These are phyloP conservation scores for Alliaria petiolata DNA, from an alignment of 345 rosid species.

Conservation along the genomic window DNA sequence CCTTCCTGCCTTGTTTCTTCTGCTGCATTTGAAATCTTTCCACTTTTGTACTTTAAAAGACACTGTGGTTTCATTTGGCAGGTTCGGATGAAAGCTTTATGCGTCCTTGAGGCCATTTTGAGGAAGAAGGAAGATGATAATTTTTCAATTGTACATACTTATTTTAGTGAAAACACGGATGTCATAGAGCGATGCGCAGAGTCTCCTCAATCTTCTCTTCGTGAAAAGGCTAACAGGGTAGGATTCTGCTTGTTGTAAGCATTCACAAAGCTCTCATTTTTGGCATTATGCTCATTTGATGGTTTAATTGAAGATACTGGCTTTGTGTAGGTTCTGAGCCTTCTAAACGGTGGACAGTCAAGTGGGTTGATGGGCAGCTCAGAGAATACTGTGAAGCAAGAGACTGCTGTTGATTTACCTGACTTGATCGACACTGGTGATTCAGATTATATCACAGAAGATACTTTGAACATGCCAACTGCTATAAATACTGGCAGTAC, in stretches of 20 bases:
- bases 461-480: constrained; percentile 33
- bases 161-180: constrained; percentile 71
- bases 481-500: constrained; percentile 39
- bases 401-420: constrained; percentile 50
- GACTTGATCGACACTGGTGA: constrained; percentile 81
- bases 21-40: neutral
- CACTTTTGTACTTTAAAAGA: neutral
- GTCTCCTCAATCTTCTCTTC: constrained; percentile 86
- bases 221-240: constrained; percentile 89
- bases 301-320: constrained; percentile 14
- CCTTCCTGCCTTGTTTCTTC: neutral
- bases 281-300: constrained; percentile 2
- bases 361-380: constrained; percentile 40
- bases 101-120: constrained; percentile 86
- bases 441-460: constrained; percentile 47
- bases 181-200: constrained; percentile 62
- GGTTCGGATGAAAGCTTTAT: constrained; percentile 91
- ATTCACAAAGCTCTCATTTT: neutral
- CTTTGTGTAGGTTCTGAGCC: constrained; percentile 63
- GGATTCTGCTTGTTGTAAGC: constrained; percentile 13
- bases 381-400: constrained; percentile 46
- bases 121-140: constrained; percentile 75
- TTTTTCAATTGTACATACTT: constrained; percentile 58
- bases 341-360: constrained; percentile 56
- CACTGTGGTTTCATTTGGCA: constrained; percentile 30